Base-by-base conservation (phyloP, 192 early-diverging fungal species). In the Entomortierella chlamydospora region DNA sequence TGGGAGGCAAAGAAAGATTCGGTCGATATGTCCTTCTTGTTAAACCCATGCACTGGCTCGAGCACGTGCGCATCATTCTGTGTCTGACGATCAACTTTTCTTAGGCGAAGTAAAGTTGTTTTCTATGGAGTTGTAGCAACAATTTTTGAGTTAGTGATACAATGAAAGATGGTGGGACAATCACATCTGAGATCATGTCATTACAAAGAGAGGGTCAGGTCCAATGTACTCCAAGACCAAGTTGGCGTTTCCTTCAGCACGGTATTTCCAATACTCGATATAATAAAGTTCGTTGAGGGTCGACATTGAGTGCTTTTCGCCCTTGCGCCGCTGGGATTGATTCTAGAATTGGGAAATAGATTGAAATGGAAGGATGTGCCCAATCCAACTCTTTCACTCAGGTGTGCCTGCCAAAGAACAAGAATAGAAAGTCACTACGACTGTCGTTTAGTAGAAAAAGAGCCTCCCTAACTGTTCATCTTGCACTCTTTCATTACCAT, bases 241-340 rank as follows among this genome's bases (percentile, higher is more conserved):
- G 73, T 91, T 93, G 28, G 83, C 85, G 79, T 95, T 95, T 34
- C 93, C 93, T 64, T 95, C 93, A 43, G 85, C 87, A 45, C 85
- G 84, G 83, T 93, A 95, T 20, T 49, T 25, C 93, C 93, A 94
- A 11, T 86, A 66, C 25, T 26, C 37, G 1, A 84, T 69, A 23
- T 62, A 18, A 60, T 70, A 82, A 41, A 85, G 74, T 56, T 82
- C 73, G 1, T 59, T 50, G 28, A 77, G 30, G n/a, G 60, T 57
- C 8, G 69, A 56, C 62, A 81, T 72, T n/a, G 29, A 30, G 15
- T 31, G 4, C 15, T 57, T 34, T 57, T 25, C 53, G 15, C 28
- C 56, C 31, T 34, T 20, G 9, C 2, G 29, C 56, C 33, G 4
- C 22, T 10, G 49, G 15, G 22, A 50, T 3, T 17, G 4, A 50